A percentile compares a stretch with the other conserved stretches of the same genome.
Conservation (phyloP, 768 basidiomycete genomes). For the Amanita rubescens region DNA sequence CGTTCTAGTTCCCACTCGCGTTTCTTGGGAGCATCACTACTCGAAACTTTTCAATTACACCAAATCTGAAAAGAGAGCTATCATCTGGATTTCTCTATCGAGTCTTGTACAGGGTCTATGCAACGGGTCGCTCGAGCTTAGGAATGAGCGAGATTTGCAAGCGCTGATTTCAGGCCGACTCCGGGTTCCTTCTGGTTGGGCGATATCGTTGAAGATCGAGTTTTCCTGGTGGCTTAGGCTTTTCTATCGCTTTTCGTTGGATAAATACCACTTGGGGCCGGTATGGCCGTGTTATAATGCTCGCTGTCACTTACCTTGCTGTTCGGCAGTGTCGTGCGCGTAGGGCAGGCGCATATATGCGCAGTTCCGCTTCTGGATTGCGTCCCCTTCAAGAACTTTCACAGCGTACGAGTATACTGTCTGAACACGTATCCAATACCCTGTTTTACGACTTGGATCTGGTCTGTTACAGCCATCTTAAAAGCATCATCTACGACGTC, state of each 20-base stretch:
- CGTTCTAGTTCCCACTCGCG: neutral
- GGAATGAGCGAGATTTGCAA: conserved; percentile 1
- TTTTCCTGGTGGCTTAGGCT: neutral
- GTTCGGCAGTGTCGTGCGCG: too few relatives aligned
- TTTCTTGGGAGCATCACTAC: conserved; percentile 7
- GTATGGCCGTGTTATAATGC: neutral
- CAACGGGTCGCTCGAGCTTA: conserved; percentile 1
- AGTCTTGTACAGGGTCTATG: neutral
- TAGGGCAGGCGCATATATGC: neutral
- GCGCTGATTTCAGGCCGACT: neutral
- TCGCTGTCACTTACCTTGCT: neutral
- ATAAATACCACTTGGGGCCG: neutral
- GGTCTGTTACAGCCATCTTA: neutral
- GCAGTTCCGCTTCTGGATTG: neutral
- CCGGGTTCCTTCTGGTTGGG: neutral
- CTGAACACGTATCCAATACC: neutral
- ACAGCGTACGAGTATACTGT: neutral
- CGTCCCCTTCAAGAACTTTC: neutral
- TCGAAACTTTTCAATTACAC: neutral
- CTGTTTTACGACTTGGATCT: neutral
- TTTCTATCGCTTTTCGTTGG: neutral
- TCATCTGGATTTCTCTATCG: neutral
- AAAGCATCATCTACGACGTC: neutral
- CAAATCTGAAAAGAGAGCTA: neutral
- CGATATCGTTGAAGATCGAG: neutral